A percentile compares a stretch with the other conserved stretches of the same genome.
Evolutionary conservation across 768 basidiomycete genomes (phyloP).

Genomic region (Mycena latifolia): DNA sequence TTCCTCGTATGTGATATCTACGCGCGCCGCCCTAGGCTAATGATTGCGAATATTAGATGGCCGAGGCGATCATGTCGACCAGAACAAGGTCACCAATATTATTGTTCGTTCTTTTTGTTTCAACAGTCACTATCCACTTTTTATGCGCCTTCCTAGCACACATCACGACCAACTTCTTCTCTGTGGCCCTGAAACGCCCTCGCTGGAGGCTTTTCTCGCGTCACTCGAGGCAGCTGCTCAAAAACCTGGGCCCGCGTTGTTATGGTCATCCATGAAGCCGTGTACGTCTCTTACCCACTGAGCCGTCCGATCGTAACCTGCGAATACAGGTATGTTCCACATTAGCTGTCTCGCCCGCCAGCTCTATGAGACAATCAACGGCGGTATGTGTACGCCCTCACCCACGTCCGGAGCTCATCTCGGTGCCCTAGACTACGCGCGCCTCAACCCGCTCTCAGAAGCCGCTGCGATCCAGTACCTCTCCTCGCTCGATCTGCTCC

Average conservation of each 20-base stretch:
- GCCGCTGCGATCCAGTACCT: constrained; percentile 8
- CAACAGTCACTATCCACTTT: background rate
- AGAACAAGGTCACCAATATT: constrained; percentile 9
- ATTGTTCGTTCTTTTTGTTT: constrained; percentile 2
- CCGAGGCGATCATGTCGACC: constrained; percentile 1
- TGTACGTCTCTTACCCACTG: background rate
- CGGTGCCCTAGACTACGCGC: constrained; percentile 18
- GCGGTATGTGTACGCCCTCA: constrained; percentile 5
- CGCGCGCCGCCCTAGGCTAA: too few species aligned
- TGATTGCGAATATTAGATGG: constrained; percentile 17
- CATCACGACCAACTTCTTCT: constrained; percentile 26
- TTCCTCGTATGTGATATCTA: constrained; percentile 10
- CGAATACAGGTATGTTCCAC: constrained; percentile 21
- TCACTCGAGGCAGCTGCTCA: constrained; percentile 13
- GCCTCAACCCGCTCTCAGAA: constrained; percentile 12
- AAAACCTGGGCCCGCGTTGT: constrained; percentile 2
- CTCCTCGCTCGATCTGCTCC: constrained; percentile 13
- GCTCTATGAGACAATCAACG: constrained; percentile 25
- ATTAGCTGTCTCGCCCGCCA: constrained; percentile 15
- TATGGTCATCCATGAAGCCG: constrained; percentile 10
- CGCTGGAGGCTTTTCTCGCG: constrained; percentile 9
- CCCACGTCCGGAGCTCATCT: background rate
- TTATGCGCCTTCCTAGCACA: background rate
- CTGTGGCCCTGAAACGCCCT: constrained; percentile 14
- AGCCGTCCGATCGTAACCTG: background rate